Conservation (phyloP, 305 asterid species). For the Salvia sclarea region DNA sequence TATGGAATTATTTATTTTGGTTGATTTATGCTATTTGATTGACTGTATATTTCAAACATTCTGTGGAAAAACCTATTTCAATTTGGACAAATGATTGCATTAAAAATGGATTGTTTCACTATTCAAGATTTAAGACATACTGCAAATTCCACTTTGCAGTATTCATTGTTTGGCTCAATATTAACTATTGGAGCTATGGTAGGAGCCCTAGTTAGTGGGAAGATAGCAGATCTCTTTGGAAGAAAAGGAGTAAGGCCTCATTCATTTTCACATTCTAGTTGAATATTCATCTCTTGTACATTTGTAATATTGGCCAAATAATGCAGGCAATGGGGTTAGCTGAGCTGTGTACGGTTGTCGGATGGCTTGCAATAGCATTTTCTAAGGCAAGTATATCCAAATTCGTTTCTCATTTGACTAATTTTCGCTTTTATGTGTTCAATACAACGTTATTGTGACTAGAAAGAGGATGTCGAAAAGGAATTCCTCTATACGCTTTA, state of each 20-base stretch:
- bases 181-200: constrained; percentile 86
- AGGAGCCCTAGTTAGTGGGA: constrained; percentile 83
- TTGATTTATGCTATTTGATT: neutral
- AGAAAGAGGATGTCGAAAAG: neutral
- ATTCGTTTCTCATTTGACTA: constrained; percentile 3
- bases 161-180: constrained; percentile 84
- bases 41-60: neutral
- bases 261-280: constrained; percentile 12
- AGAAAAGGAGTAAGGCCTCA: constrained; percentile 65
- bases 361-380: constrained; percentile 59
- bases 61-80: neutral
- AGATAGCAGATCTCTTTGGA: constrained; percentile 73
- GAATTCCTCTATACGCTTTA: neutral
- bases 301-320: constrained; percentile 19
- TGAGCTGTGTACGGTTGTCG: constrained; percentile 40
- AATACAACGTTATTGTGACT: neutral
- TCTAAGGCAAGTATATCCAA: constrained; percentile 40
- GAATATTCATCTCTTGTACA: neutral
- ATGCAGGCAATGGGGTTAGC: constrained; percentile 61
- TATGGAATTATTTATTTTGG: too few relatives aligned
- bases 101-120: neutral
- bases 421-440: neutral
- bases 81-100: neutral
- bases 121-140: neutral
- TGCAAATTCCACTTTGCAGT: constrained; percentile 45